Evolutionary conservation across 306 rosid genomes (phyloP), one percentile per base, ranked within the genome.

Genomic region (Cucumis hystrix): DNA sequence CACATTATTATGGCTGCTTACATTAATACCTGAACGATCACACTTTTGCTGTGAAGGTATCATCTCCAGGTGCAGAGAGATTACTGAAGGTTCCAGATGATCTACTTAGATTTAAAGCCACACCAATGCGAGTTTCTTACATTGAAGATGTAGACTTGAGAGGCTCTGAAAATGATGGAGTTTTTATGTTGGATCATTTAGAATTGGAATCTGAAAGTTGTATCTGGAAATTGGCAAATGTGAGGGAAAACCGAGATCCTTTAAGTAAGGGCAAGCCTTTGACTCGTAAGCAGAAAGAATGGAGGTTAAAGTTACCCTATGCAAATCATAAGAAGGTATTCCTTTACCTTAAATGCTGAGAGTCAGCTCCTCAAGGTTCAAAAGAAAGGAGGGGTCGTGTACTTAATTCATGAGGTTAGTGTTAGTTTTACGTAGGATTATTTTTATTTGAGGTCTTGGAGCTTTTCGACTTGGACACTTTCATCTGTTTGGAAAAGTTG

Each of bases 41-140:
- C 20, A 49, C 76, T 83, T 76, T 17, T 74, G 17, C 78, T 76
- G 73, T 84, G 79, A 76, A 94, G 98, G 92, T 95, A 72, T 95
- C 97, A 71, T 87, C 96, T 82, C 97, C 97, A 0, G 97, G 97
- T 61, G 96, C 97, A 47, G 96, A 89, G 85, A 92, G 97, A 87
- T 77, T 95, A 74, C 83, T 95, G 30, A 88, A 86, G 87, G 87
- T 95, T 64, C 97, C 97, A 0, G 92, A 88, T 84, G 93, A 92
- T 82, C 80, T 95, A 40, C 57, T 62, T 78, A 87, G 99, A 80
- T 92, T 95, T 80, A 87, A 81, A 85, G 90, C 86, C 75, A 87
- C 84, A 93, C 90, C 97, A 33, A 87, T 92, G 97, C 83, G 81
- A 83, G 96, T 95, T 39, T 77, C 66, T 77, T 90, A 92, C 57